Evolutionary conservation across 1,284 basidiomycete genomes (phyloP), one percentile per base, ranked within the genome.

Genomic region (Caloboletus firmus): DNA sequence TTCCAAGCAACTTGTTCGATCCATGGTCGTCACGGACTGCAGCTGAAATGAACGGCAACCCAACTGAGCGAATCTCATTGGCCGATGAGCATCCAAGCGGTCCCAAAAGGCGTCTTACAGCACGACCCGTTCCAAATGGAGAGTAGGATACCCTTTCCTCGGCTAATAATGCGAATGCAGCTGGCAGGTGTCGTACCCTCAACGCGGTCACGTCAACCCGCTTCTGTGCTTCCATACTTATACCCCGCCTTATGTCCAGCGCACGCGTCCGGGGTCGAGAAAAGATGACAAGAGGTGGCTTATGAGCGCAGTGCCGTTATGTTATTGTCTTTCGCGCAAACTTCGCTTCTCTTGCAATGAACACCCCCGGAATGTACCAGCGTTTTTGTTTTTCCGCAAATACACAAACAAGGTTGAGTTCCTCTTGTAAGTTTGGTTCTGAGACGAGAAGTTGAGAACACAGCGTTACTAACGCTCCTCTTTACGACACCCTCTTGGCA

Each of bases 331-430:
- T 64, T 53, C 52, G 42, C 44, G 49, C 51, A 40, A 50, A 39
- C 32, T 13, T 48, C 20, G 24, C 49, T n/a, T 42, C 18, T 30
- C 22, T 28, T n/a, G 4, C 37, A 20, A 35, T 32, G 20, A 35
- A 11, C 32, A 3, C 24, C 28, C 30, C n/a, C 26, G 31, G 22
- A 54, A 57, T 34, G 36, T 34, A 32, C 32, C 45, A 30, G 18
- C 24, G 18, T 15, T n/a, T 26, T 43, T 36, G 41, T 54, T 36
- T 59, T 36, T 45, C 37, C 37, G 22, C 47, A 49, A 48, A 49
- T 26, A 39, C 28, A 17, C 32, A 28, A 54, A 52, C 52, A 61
- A 62, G 54, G 59, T 55, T 53, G 53, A 41, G 48, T 57, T 66
- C 30, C 49, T 42, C 37, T 22, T 31, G 34, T 34, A n/a, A n/a